Evolutionary conservation across 164 flowering plant genomes (phyloP).

Genomic region (Magnolia changhungtana): DNA sequence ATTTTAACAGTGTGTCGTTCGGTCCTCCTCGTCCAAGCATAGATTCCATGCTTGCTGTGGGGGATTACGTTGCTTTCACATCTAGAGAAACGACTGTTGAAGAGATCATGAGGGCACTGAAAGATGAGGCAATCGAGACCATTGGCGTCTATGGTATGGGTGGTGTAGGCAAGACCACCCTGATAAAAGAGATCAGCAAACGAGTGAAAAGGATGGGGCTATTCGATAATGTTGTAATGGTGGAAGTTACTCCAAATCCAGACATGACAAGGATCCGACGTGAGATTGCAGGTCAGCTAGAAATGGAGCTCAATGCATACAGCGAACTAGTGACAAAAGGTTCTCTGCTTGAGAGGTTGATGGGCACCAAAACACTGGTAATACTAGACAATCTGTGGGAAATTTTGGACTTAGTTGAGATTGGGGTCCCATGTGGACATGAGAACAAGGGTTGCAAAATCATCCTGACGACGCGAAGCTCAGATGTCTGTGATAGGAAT

Average conservation of each 20-base stretch:
- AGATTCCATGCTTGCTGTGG: neutral
- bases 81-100: neutral
- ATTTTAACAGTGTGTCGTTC: neutral
- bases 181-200: slow-evolving; percentile 7
- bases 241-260: neutral
- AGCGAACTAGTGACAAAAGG: slow-evolving; percentile 10
- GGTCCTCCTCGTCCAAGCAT: neutral
- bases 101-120: slow-evolving; percentile 2
- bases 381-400: slow-evolving; percentile 39
- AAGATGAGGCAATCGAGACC: slow-evolving; percentile 4
- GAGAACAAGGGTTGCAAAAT: neutral
- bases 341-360: slow-evolving; percentile 3
- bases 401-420: slow-evolving; percentile 11
- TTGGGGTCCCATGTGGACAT: slow-evolving; percentile 23
- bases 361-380: slow-evolving; percentile 14
- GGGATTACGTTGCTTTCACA: neutral
- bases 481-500: neutral
- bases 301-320: neutral
- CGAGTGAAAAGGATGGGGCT: neutral
- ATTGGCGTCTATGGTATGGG: slow-evolving; percentile 11
- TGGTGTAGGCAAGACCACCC: slow-evolving; percentile 6
- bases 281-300: slow-evolving; percentile 8
- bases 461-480: neutral
- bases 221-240: slow-evolving; percentile 13
- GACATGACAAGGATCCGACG: slow-evolving; percentile 8